Conservation (phyloP, 805 yeast species). For the Saccharomyces kudriavzevii region DNA sequence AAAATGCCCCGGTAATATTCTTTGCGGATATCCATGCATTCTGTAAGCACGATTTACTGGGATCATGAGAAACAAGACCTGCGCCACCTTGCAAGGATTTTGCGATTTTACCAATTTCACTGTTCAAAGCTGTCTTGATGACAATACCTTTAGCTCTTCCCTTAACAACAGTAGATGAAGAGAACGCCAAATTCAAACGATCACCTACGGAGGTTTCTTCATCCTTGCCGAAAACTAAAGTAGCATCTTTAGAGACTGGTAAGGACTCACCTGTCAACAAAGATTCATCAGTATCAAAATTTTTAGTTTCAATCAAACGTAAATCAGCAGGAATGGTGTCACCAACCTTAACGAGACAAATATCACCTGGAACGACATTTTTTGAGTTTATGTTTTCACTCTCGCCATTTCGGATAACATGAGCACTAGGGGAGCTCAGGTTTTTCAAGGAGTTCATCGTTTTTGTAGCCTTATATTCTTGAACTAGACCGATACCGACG, state of each 20-base stretch:
- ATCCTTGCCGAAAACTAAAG: conserved; percentile 29
- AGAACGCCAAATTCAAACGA: conserved; percentile 72
- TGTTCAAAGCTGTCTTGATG: conserved; percentile 78
- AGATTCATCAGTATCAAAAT: conserved; percentile 83
- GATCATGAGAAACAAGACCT: conserved; percentile 28
- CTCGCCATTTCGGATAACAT: conserved; percentile 70
- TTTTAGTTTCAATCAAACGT: conserved; percentile 65
- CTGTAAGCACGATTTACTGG: conserved; percentile 35
- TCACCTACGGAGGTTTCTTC: conserved; percentile 50
- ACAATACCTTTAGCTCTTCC: conserved; percentile 93
- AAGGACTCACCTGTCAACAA: conserved; percentile 90
- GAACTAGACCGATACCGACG: conserved; percentile 90
- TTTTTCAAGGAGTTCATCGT: conserved; percentile 87
- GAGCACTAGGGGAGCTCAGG: conserved; percentile 90
- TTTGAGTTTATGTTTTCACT: conserved; percentile 72
- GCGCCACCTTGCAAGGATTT: conserved; percentile 52
- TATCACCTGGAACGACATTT: conserved; percentile 88
- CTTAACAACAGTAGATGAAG: conserved; percentile 94
- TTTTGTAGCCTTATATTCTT: conserved; percentile 91
- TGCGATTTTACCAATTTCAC: conserved; percentile 92
- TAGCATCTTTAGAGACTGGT: conserved; percentile 64
- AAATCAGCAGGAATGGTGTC: conserved; percentile 96
- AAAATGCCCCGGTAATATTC: conserved; percentile 55
- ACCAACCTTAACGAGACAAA: conserved; percentile 82
- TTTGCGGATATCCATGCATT: conserved; percentile 36